Conservation (phyloP, 1,284 basidiomycete genomes). For the Anthracocystis panici-leucophaei region DNA sequence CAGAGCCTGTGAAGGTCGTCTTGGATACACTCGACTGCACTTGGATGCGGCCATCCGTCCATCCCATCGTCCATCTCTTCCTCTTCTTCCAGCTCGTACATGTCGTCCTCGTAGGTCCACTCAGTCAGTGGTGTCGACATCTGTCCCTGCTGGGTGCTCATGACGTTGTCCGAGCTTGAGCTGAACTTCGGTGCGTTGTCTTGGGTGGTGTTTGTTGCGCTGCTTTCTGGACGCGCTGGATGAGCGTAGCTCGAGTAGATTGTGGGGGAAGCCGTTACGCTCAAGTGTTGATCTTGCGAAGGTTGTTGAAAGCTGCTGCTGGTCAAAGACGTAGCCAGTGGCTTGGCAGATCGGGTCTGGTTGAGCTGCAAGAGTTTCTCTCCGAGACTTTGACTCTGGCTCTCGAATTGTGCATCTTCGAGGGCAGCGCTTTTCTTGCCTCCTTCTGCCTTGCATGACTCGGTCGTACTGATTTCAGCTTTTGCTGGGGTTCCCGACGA, state of each 20-base stretch:
- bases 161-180: conserved; percentile 6
- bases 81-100: neutral
- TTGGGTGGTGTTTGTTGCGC: neutral
- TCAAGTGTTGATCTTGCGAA: neutral
- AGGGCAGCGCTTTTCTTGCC: neutral
- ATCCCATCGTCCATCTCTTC: conserved; percentile 14
- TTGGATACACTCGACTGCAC: conserved; percentile 29
- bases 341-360: neutral
- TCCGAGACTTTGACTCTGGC: conserved; percentile 18
- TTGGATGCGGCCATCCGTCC: conserved; percentile 26
- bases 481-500: neutral
- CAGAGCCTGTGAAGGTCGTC: conserved; percentile 31
- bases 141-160: neutral
- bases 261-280: neutral
- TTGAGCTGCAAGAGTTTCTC: conserved; percentile 22
- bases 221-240: neutral
- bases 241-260: neutral
- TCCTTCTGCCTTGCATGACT: neutral
- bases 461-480: neutral
- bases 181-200: neutral
- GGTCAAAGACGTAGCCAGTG: neutral
- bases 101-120: neutral
- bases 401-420: conserved; percentile 1
- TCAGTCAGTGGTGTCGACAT: conserved; percentile 1
- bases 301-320: neutral